phyloP scores from a whole-genome alignment of 2,329 filamentous ascomycete genomes.

The Zasmidium angulare region DNA sequence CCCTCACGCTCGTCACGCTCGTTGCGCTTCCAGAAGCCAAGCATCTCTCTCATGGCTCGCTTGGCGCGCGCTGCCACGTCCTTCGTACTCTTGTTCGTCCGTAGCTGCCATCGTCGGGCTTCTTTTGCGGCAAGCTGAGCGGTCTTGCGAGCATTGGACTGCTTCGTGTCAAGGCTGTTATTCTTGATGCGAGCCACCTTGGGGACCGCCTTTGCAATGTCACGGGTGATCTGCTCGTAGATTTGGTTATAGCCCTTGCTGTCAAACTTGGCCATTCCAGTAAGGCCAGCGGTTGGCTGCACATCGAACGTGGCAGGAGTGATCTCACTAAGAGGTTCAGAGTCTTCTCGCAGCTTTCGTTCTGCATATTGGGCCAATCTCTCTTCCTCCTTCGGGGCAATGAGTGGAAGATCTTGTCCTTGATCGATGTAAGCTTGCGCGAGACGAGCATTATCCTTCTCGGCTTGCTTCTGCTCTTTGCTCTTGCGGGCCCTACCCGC shows the following conservation, averaged over 20 bases:
- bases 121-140: slow-evolving; percentile 96
- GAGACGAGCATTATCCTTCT: slow-evolving; percentile 76
- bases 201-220: slow-evolving; percentile 87
- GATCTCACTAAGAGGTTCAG: slow-evolving; percentile 60
- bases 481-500: slow-evolving; percentile 78
- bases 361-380: slow-evolving; percentile 42
- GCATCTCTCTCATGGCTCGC: slow-evolving; percentile 99
- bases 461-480: slow-evolving; percentile 68
- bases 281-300: slow-evolving; percentile 32
- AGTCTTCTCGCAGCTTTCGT: slow-evolving; percentile 37
- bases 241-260: slow-evolving; percentile 81
- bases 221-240: slow-evolving; percentile 95
- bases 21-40: slow-evolving; percentile 98
- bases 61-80: slow-evolving; percentile 96
- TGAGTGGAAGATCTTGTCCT: slow-evolving; percentile 67
- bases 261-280: slow-evolving; percentile 36
- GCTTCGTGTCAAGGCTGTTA: slow-evolving; percentile 80
- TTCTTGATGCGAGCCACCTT: slow-evolving; percentile 88
- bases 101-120: slow-evolving; percentile 92
- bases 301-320: slow-evolving; percentile 29
- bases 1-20: slow-evolving; percentile 95
- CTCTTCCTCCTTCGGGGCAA: slow-evolving; percentile 60
- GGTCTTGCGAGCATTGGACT: slow-evolving; percentile 97
- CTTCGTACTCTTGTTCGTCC: slow-evolving; percentile 98
- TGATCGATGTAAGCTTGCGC: slow-evolving; percentile 82